phyloP scores from a whole-genome alignment of 2,329 filamentous ascomycete species.

The Beauveria brongniartii region DNA sequence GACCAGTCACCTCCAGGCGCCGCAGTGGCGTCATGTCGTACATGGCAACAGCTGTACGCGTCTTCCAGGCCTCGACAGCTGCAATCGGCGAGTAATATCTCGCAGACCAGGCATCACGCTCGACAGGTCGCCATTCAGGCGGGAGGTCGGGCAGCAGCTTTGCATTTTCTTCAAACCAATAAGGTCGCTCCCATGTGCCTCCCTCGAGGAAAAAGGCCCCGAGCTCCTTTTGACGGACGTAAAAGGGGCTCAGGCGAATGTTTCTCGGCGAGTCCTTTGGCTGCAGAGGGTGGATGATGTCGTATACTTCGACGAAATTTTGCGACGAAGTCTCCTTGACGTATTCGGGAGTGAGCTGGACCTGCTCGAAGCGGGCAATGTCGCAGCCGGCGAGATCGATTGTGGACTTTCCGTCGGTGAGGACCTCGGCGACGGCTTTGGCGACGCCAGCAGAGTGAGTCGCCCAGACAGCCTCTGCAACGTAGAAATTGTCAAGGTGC shows the following conservation, averaged over 20 bases:
- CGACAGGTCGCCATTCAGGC: conserved; percentile 42
- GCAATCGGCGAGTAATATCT: conserved; percentile 49
- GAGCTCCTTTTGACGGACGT: conserved; percentile 44
- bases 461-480: conserved; percentile 60
- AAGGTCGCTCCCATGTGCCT: conserved; percentile 54
- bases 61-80: conserved; percentile 57
- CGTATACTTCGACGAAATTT: conserved; percentile 58
- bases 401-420: conserved; percentile 46
- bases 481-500: conserved; percentile 51
- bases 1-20: conserved; percentile 49
- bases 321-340: conserved; percentile 51
- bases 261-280: conserved; percentile 49
- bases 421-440: conserved; percentile 48
- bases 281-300: conserved; percentile 54
- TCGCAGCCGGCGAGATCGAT: conserved; percentile 53
- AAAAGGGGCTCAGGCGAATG: conserved; percentile 51
- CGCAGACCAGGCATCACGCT: conserved; percentile 51
- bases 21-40: conserved; percentile 56
- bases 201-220: conserved; percentile 52
- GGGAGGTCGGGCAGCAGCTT: conserved; percentile 43
- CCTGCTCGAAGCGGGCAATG: conserved; percentile 51
- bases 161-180: conserved; percentile 53
- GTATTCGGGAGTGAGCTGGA: conserved; percentile 48
- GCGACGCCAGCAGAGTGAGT: conserved; percentile 58
- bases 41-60: conserved; percentile 52